Evolutionary conservation across 2,329 filamentous ascomycete species (phyloP), one percentile per base, ranked within the genome.

Genomic region (Thermoascus crustaceus): DNA sequence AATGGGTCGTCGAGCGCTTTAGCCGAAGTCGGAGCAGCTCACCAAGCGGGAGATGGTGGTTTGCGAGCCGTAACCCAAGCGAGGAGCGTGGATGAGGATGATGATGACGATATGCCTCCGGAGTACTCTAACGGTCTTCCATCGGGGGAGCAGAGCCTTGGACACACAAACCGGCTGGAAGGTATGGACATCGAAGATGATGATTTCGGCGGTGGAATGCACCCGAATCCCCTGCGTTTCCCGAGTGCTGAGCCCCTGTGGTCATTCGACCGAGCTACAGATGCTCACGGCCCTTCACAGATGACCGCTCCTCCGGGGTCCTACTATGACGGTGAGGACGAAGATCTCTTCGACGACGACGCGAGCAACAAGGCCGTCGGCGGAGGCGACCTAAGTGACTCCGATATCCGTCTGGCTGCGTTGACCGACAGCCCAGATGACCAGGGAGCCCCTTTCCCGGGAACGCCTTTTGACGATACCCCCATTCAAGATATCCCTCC

Each of bases 1-100:
- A 79, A 69, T 89, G 85, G 85, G 76, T 89, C 80, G 81, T 85
- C 84, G 85, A 86, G 82, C 82, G 82, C 76, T 76, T 85, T 75
- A 73, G 73, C 61, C 74, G 78, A 71, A 85, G 79, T 71, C 75
- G 82, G 64, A 85, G 82, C 71, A 79, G 76, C 63, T 82, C 79
- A 62, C 77, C 80, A 57, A 71, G 72, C 57, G 66, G 74, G 60
- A 72, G 73, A 64, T 71, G 73, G 57, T 78, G 74, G 75, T 73
- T 73, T 64, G 63, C 68, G 55, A 55, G 53, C 46, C 53, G 55
- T 50, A 57, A 53, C 47, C 43, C 57, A 44, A 50, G 39, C 48
- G 55, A 55, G 45, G 55, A 59, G 48, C 49, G 44, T 39, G 43
- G 47, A 45, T 43, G 52, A 50, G 40, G 46, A 43, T 17, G 44